Conservation (phyloP, 2,329 filamentous ascomycete species). For the Gyromitra esculenta region DNA sequence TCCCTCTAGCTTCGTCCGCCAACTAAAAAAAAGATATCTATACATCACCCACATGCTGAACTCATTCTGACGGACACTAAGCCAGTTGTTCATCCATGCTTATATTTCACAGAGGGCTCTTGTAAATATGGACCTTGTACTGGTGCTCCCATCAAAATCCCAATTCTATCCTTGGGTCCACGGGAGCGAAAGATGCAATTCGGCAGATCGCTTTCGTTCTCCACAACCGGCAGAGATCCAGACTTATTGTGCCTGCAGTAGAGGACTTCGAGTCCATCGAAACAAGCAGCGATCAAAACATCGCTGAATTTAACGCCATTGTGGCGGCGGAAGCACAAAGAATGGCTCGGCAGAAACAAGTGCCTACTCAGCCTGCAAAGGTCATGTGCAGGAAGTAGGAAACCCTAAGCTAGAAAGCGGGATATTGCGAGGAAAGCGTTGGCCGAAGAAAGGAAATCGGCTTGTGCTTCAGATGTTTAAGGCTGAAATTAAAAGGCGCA, state of each 20-base stretch:
- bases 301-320: not conserved
- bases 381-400: not conserved
- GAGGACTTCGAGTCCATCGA: not conserved
- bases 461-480: not conserved
- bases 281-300: constrained; percentile 2
- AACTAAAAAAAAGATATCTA: not conserved
- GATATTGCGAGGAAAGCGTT: constrained; percentile 13
- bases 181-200: too few relatives aligned
- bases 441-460: not conserved
- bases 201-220: not conserved
- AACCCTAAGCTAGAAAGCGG: not conserved
- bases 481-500: not conserved
- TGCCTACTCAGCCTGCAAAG: not conserved
- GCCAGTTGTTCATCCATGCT: not conserved
- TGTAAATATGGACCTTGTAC: constrained; percentile 5
- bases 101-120: not conserved
- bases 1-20: not conserved
- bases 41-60: not conserved
- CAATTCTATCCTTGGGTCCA: not conserved
- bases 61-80: not conserved
- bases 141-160: not conserved
- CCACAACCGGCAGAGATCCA: not conserved
- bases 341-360: not conserved
- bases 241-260: not conserved
- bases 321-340: not conserved